Evolutionary conservation across 305 asterid species (phyloP).

Genomic region (Fraxinus velutina): DNA sequence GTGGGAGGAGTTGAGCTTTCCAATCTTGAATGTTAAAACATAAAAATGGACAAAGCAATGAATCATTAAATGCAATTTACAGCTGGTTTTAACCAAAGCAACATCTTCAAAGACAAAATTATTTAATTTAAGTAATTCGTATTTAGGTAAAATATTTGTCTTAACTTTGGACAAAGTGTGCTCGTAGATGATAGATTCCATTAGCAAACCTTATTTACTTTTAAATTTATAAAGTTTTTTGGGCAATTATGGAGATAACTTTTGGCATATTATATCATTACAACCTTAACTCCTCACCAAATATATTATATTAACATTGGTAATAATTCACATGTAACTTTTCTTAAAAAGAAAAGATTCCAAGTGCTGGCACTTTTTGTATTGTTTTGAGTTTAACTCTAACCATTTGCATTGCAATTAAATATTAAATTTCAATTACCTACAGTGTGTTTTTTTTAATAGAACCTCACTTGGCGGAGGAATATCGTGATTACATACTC

Average conservation of each 20-base stretch:
- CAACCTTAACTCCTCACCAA: constrained; percentile 3
- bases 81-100: neutral
- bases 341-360: neutral
- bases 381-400: neutral
- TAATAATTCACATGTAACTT: neutral
- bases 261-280: neutral
- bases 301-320: neutral
- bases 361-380: neutral
- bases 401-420: neutral
- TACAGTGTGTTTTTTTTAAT: neutral
- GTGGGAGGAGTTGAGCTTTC: neutral
- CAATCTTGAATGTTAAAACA: neutral
- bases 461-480: too few species aligned
- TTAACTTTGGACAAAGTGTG: neutral
- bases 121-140: neutral
- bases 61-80: neutral
- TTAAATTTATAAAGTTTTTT: neutral
- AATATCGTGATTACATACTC: too few species aligned
- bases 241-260: neutral
- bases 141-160: neutral
- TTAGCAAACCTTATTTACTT: neutral
- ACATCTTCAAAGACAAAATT: neutral
- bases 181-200: neutral
- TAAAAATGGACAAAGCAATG: neutral
- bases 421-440: neutral